A percentile compares a stretch with the other conserved stretches of the same genome.
Conservation (phyloP, 768 basidiomycete species). For the Boletus rubroflammeus region DNA sequence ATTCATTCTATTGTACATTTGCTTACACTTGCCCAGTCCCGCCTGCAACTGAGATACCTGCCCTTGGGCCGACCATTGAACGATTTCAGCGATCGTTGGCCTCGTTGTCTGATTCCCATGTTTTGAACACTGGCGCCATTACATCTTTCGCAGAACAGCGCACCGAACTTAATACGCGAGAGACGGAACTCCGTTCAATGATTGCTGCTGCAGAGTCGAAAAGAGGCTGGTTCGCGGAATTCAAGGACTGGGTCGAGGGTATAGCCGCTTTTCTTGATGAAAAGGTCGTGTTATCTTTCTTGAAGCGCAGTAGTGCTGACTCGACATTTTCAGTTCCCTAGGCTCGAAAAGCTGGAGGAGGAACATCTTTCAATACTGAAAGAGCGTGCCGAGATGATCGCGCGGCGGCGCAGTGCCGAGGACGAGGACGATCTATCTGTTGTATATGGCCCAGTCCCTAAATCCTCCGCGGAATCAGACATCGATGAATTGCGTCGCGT, state of each 20-base stretch:
- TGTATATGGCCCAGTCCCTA: slow-evolving; percentile 56
- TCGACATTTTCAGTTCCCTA: slow-evolving; percentile 54
- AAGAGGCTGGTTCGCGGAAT: slow-evolving; percentile 74
- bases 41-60: slow-evolving; percentile 56
- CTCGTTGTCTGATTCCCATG: slow-evolving; percentile 64
- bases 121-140: slow-evolving; percentile 54
- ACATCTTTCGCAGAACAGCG: slow-evolving; percentile 58
- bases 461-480: slow-evolving; percentile 33
- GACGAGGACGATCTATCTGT: slow-evolving; percentile 76
- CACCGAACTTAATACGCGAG: slow-evolving; percentile 60
- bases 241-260: slow-evolving; percentile 78
- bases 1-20: slow-evolving; percentile 1
- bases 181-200: slow-evolving; percentile 71
- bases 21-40: slow-evolving; percentile 53
- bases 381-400: slow-evolving; percentile 69
- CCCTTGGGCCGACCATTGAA: slow-evolving; percentile 55
- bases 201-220: slow-evolving; percentile 73
- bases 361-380: slow-evolving; percentile 69
- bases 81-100: slow-evolving; percentile 59
- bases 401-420: slow-evolving; percentile 65
- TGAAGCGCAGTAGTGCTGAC: neutral
- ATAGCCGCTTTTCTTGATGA: slow-evolving; percentile 85
- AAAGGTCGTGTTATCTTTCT: slow-evolving; percentile 50
- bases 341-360: slow-evolving; percentile 72
- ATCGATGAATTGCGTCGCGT: slow-evolving; percentile 62